Conservation (phyloP, 805 yeast species). For the Teunomyces funiuensis region DNA sequence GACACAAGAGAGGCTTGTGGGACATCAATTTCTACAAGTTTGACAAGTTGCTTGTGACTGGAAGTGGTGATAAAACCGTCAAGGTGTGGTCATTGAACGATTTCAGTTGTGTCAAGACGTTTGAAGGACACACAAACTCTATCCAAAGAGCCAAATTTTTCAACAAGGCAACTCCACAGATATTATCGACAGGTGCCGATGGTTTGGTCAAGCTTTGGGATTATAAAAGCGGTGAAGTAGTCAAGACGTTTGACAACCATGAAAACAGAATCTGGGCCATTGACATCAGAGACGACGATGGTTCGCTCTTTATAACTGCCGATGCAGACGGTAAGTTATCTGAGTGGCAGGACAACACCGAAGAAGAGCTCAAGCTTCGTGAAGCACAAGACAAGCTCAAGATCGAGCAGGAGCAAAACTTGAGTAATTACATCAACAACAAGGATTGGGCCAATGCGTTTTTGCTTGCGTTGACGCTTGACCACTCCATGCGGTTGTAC, state of each 20-base stretch:
- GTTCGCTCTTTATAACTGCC: conserved; percentile 73
- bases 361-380: conserved; percentile 58
- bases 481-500: conserved; percentile 87
- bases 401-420: conserved; percentile 86
- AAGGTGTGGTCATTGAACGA: conserved; percentile 86
- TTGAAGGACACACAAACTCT: conserved; percentile 93
- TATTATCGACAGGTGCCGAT: conserved; percentile 87
- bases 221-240: conserved; percentile 64
- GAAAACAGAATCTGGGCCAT: conserved; percentile 94
- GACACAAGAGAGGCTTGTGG: conserved; percentile 96
- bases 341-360: conserved; percentile 87
- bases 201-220: conserved; percentile 95
- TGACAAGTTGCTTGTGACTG: conserved; percentile 76
- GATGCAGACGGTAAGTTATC: conserved; percentile 94
- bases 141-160: conserved; percentile 80
- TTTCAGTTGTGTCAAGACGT: conserved; percentile 72
- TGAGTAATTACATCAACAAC: conserved; percentile 67
- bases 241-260: conserved; percentile 85
- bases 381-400: conserved; percentile 50
- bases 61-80: conserved; percentile 90
- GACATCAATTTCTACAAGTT: conserved; percentile 78
- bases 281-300: conserved; percentile 63
- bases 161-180: conserved; percentile 58
- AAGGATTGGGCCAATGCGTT: conserved; percentile 90
- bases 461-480: conserved; percentile 75